phyloP scores from a whole-genome alignment of 106 monocot genomes.

The Cymbidium sinense region DNA sequence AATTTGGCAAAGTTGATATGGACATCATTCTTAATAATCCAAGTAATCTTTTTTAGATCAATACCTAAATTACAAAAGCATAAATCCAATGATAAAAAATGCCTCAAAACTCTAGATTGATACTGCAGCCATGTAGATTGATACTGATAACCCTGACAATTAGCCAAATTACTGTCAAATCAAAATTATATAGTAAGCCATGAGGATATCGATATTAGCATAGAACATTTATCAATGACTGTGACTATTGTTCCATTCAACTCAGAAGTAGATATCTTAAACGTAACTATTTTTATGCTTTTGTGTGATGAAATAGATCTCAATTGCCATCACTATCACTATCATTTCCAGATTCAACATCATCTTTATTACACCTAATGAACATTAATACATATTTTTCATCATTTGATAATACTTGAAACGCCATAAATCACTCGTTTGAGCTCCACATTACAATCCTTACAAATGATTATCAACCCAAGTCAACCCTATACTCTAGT shows the following conservation, averaged over 20 bases:
- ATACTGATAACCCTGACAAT: background rate
- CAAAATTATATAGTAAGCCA: background rate
- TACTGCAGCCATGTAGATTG: background rate
- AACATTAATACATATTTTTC: too few relatives aligned
- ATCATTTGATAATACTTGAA: too few relatives aligned
- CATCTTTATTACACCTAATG: background rate
- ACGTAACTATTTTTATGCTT: background rate
- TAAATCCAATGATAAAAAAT: too few relatives aligned
- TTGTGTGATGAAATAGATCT: background rate
- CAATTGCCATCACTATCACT: background rate
- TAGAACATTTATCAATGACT: background rate
- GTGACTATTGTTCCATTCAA: too few relatives aligned
- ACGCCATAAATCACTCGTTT: too few relatives aligned
- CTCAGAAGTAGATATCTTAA: background rate
- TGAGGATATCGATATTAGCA: background rate
- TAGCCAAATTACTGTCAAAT: background rate
- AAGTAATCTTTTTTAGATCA: too few relatives aligned
- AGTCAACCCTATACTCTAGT: too few relatives aligned
- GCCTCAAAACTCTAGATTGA: too few relatives aligned
- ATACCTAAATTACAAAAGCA: background rate
- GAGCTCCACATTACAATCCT: too few relatives aligned
- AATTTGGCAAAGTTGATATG: background rate
- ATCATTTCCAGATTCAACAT: background rate
- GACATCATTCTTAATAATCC: background rate
- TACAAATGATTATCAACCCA: too few relatives aligned